phyloP scores from a whole-genome alignment of 768 basidiomycete species.

The Macrolepiota dolichaula region DNA sequence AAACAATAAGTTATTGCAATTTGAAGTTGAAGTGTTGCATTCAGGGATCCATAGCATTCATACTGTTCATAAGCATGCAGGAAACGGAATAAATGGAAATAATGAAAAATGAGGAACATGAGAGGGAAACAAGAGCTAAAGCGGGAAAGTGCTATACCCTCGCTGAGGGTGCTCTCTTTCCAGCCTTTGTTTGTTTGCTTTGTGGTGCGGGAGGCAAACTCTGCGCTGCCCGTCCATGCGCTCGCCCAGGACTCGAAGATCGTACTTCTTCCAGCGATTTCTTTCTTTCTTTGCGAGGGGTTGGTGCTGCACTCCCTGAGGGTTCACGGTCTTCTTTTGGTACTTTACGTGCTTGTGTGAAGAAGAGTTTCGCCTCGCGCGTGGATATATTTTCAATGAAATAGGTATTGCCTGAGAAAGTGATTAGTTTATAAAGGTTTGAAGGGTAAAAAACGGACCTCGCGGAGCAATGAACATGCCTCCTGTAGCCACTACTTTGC shows the following conservation, averaged over 20 bases:
- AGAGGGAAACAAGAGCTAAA: background rate
- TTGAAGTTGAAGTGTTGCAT: background rate
- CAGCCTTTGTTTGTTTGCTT: background rate
- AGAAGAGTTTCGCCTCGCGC: slow-evolving; percentile 82
- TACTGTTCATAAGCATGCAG: background rate
- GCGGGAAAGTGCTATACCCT: background rate
- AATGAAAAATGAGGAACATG: background rate
- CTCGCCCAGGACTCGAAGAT: slow-evolving; percentile 4
- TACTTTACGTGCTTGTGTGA: slow-evolving; percentile 77
- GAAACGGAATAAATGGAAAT: background rate
- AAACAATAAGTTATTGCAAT: background rate
- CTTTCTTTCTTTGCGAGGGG: background rate
- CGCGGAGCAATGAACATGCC: slow-evolving; percentile 90
- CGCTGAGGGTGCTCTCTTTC: slow-evolving; percentile 7
- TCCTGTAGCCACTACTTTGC: slow-evolving; percentile 74
- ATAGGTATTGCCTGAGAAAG: slow-evolving; percentile 76
- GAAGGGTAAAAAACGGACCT: slow-evolving; percentile 39
- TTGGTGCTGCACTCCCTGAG: background rate
- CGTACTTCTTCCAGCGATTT: slow-evolving; percentile 7
- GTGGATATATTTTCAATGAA: slow-evolving; percentile 84
- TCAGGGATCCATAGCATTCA: background rate
- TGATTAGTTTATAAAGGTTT: background rate
- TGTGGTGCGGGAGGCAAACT: slow-evolving; percentile 6
- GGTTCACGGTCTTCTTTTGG: slow-evolving; percentile 21
- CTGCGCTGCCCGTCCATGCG: background rate